Percentiles rank a stretch among this genome's conserved stretches.
Conservation (phyloP, 495 filamentous ascomycete species). For the Glonium stellatum region DNA sequence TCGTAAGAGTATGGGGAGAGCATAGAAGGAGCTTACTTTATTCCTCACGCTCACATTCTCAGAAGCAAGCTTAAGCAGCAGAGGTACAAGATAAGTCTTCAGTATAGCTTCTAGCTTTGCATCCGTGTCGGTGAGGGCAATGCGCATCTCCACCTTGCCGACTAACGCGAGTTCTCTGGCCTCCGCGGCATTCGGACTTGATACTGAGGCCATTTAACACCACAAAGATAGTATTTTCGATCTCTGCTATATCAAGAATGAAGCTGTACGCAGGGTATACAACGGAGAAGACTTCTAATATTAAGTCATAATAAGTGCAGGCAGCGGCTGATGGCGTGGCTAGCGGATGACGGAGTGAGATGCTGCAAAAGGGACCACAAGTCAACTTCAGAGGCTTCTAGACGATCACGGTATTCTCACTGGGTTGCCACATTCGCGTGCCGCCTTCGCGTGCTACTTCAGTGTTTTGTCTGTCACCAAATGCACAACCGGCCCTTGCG, state of each 20-base stretch:
- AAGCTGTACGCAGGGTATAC: not conserved
- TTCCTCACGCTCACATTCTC: conserved; percentile 73
- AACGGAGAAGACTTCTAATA: not conserved
- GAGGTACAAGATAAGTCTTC: conserved; percentile 67
- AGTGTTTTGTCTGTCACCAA: not conserved
- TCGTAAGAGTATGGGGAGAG: not conserved
- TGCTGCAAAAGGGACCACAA: not conserved
- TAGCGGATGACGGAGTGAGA: not conserved
- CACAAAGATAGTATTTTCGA: no score
- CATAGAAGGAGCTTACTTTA: conserved; percentile 51
- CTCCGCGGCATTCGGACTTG: conserved; percentile 39
- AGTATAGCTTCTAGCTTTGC: conserved; percentile 69
- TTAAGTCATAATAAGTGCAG: conserved; percentile 16
- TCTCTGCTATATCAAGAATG: not conserved
- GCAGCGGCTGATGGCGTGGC: conserved; percentile 20
- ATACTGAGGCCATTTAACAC: conserved; percentile 11
- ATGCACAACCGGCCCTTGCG: not conserved
- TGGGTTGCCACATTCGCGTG: not conserved
- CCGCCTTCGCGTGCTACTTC: not conserved
- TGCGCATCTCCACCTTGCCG: conserved; percentile 82
- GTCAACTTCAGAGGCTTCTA: not conserved
- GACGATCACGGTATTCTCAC: not conserved
- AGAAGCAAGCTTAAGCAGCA: conserved; percentile 78
- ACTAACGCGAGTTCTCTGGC: conserved; percentile 75
- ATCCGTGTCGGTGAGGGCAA: conserved; percentile 80